Conservation (phyloP, 139 green algal genomes). For the Chlamydomonas sphaeroides region DNA sequence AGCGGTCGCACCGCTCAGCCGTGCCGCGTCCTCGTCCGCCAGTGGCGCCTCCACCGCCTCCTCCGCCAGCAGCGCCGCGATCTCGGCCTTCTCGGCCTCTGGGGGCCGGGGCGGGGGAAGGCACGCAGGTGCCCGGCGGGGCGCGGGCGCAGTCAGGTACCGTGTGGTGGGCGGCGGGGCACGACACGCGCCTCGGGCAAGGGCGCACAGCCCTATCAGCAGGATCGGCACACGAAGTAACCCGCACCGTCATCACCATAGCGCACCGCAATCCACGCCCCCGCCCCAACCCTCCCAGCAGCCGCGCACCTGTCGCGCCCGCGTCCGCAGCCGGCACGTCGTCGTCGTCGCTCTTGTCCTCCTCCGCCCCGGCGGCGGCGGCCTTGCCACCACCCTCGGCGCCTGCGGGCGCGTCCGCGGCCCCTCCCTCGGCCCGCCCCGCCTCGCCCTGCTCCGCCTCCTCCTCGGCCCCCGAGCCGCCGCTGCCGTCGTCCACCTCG, state of each 20-base stretch:
- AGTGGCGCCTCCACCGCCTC: slow-evolving; percentile 60
- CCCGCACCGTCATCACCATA: no score
- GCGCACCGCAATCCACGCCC: no score
- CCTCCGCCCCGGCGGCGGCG: not conserved
- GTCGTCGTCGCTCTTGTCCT: slow-evolving; percentile 10
- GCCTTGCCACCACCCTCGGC: not conserved
- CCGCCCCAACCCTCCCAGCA: not conserved
- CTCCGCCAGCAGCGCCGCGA: slow-evolving; percentile 66
- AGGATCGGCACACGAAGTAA: no score
- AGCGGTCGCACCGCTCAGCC: no score
- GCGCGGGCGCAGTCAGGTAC: no score
- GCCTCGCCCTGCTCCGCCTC: not conserved
- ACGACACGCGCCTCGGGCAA: no score
- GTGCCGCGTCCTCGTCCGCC: slow-evolving; percentile 56
- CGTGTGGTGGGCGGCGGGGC: no score
- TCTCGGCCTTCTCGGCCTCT: slow-evolving; percentile 51
- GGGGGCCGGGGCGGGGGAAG: no score
- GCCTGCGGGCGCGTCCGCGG: slow-evolving; percentile 3
- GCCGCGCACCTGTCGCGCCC: not conserved
- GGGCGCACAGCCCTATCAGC: no score
- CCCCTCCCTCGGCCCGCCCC: not conserved
- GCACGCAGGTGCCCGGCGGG: no score
- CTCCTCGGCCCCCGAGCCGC: not conserved
- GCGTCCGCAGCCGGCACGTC: not conserved
- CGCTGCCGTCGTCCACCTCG: not conserved